phyloP scores from a whole-genome alignment of 352 stramenopile species.

The Plasmopara viticola region DNA sequence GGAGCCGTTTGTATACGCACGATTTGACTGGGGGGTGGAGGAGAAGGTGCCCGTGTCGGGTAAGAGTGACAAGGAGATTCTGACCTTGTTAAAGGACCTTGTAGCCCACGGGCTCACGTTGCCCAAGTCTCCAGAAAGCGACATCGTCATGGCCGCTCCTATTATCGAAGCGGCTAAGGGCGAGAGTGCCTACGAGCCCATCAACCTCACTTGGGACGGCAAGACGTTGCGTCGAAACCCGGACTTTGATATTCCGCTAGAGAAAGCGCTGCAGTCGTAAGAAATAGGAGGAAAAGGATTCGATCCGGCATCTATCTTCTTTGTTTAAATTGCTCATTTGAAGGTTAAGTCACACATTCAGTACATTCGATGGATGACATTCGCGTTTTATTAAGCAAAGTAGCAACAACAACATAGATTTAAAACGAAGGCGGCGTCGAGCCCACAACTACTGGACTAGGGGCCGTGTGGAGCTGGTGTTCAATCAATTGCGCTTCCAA shows the following conservation, averaged over 20 bases:
- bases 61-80: conserved; percentile 82
- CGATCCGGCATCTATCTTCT: not conserved
- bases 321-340: not conserved
- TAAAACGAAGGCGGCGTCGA: conserved; percentile 8
- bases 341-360: too few relatives aligned
- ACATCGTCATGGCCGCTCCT: conserved; percentile 59
- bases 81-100: conserved; percentile 65
- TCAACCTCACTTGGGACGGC: conserved; percentile 85
- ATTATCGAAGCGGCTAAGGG: conserved; percentile 67
- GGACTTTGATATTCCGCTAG: conserved; percentile 71
- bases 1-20: conserved; percentile 84
- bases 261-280: conserved; percentile 58
- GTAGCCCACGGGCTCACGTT: conserved; percentile 64
- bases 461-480: conserved; percentile 24
- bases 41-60: conserved; percentile 78
- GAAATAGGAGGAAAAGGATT: conserved; percentile 7
- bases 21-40: conserved; percentile 81
- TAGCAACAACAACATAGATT: too few relatives aligned
- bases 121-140: conserved; percentile 83
- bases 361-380: too few relatives aligned
- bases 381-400: too few relatives aligned
- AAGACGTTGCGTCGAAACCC: conserved; percentile 73
- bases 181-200: conserved; percentile 67
- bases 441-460: conserved; percentile 16
- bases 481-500: conserved; percentile 31